These are phyloP conservation scores for Lodderomyces theae DNA, from an alignment of 1,139 yeast genomes.

Conservation along the genomic window DNA sequence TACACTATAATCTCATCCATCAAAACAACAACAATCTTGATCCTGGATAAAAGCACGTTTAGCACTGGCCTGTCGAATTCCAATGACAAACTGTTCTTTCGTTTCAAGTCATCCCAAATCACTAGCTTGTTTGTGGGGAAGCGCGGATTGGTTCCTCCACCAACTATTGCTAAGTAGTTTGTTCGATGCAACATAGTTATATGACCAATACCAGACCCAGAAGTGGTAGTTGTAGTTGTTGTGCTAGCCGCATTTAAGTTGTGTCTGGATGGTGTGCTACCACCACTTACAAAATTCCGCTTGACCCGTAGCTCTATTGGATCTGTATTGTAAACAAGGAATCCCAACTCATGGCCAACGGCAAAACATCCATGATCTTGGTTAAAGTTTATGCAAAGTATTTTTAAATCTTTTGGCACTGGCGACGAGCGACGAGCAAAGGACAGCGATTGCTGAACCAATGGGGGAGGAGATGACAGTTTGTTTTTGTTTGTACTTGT, in stretches of 20 bases:
- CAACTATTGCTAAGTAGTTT: slow-evolving; percentile 83
- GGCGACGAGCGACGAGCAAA: background rate
- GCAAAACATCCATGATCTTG: slow-evolving; percentile 93
- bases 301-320: slow-evolving; percentile 81
- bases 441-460: background rate
- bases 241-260: background rate
- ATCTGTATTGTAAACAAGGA: slow-evolving; percentile 81
- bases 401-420: slow-evolving; percentile 17
- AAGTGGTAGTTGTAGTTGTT: slow-evolving; percentile 1
- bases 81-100: slow-evolving; percentile 68
- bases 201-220: slow-evolving; percentile 65
- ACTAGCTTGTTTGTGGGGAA: slow-evolving; percentile 74
- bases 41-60: slow-evolving; percentile 71
- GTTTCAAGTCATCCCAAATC: slow-evolving; percentile 89
- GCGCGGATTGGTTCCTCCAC: slow-evolving; percentile 80
- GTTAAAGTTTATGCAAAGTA: slow-evolving; percentile 68
- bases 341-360: slow-evolving; percentile 76
- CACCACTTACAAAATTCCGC: slow-evolving; percentile 42
- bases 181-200: slow-evolving; percentile 86
- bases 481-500: background rate
- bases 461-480: background rate
- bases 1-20: slow-evolving; percentile 67
- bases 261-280: background rate
- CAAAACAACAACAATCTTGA: slow-evolving; percentile 70
- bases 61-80: slow-evolving; percentile 75